Conservation (phyloP, 2,329 filamentous ascomycete genomes). For the Colletotrichum orchidophilum region DNA sequence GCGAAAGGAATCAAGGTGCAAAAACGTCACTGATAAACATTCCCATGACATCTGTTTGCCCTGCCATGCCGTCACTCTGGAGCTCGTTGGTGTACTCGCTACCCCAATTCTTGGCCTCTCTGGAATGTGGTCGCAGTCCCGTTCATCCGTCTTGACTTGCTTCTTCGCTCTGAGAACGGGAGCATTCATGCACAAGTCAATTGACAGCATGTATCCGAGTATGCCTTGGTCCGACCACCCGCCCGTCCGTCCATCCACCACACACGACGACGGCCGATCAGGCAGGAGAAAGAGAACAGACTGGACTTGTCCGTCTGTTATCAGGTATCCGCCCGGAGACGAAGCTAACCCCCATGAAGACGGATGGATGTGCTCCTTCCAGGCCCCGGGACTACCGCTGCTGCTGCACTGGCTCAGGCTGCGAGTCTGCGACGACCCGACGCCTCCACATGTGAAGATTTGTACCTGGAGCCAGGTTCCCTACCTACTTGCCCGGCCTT, state of each 20-base stretch:
- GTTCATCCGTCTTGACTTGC: neutral
- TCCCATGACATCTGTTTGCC: neutral
- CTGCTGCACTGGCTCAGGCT: neutral
- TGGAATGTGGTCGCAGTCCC: constrained; percentile 3
- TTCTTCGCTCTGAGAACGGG: neutral
- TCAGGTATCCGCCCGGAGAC: constrained; percentile 3
- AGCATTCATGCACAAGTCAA: constrained; percentile 1
- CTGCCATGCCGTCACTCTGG: constrained; percentile 7
- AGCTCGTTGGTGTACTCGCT: neutral
- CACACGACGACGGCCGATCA: neutral
- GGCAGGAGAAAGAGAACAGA: constrained; percentile 2
- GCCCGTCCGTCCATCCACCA: neutral
- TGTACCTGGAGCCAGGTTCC: neutral
- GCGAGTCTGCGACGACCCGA: neutral
- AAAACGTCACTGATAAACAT: constrained; percentile 1
- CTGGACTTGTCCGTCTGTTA: constrained; percentile 10
- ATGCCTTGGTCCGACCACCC: neutral
- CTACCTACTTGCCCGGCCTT: constrained; percentile 4
- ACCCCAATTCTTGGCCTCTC: neutral
- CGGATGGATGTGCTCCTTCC: neutral
- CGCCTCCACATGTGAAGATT: constrained; percentile 10
- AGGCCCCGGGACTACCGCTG: constrained; percentile 18
- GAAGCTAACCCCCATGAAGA: constrained; percentile 14
- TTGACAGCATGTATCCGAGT: constrained; percentile 2
- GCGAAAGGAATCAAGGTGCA: neutral